Conservation (phyloP, 148 eudicot species). For the Simmondsia chinensis region DNA sequence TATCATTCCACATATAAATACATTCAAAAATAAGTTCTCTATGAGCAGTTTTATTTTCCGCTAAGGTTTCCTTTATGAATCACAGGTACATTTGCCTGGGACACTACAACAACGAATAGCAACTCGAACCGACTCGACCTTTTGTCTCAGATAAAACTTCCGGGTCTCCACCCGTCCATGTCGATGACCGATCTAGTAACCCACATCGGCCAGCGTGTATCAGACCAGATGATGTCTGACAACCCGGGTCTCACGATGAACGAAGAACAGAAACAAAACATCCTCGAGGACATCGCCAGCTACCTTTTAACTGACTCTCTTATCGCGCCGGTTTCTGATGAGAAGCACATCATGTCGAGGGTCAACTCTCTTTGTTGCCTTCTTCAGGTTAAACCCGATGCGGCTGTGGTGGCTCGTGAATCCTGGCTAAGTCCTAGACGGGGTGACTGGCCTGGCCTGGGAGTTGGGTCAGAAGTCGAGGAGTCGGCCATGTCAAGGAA, state of each 20-base stretch:
- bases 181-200: conserved; percentile 73
- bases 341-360: conserved; percentile 62
- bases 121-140: conserved; percentile 28
- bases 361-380: conserved; percentile 93
- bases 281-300: conserved; percentile 63
- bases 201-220: conserved; percentile 61
- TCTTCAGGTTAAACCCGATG: conserved; percentile 22
- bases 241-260: conserved; percentile 27
- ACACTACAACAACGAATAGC: too few relatives aligned
- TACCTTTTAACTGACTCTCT: conserved; percentile 61
- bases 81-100: conserved; percentile 22
- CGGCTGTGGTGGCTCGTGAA: conserved; percentile 1
- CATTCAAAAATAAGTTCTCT: too few relatives aligned
- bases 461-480: conserved; percentile 11
- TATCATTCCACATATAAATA: too few relatives aligned
- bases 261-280: conserved; percentile 34
- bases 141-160: conserved; percentile 49
- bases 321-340: conserved; percentile 41
- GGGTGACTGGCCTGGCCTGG: too few relatives aligned
- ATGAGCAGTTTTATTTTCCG: background rate
- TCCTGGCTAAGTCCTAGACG: conserved; percentile 3
- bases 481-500: conserved; percentile 49
- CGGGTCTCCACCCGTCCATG: conserved; percentile 64
- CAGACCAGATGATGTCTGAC: conserved; percentile 48
- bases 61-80: too few relatives aligned